These are phyloP conservation scores for Thuja plicata DNA, from an alignment of 83 land plant genomes.

Conservation along the genomic window DNA sequence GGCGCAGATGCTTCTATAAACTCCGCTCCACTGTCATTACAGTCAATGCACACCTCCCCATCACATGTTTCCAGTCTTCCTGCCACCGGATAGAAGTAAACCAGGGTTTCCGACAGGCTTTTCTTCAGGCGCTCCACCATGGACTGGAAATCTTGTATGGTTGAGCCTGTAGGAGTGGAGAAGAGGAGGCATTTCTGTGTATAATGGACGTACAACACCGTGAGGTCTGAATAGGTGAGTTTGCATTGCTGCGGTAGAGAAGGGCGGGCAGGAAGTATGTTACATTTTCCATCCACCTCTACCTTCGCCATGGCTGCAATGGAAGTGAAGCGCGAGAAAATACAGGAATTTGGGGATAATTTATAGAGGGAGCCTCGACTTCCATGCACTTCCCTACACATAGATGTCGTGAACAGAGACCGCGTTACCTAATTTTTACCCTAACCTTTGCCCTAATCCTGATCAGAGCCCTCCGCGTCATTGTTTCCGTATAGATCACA, in stretches of 20 bases:
- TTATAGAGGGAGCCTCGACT: no score
- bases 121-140: background rate
- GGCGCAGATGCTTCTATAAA: slow-evolving; percentile 20
- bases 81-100: slow-evolving; percentile 58
- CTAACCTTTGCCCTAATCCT: no score
- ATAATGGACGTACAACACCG: background rate
- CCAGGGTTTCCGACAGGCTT: slow-evolving; percentile 29
- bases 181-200: background rate
- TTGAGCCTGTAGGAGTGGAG: background rate
- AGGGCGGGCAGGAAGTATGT: background rate
- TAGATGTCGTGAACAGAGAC: no score
- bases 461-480: no score
- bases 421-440: no score
- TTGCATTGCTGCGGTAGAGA: background rate
- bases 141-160: background rate
- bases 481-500: no score
- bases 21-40: slow-evolving; percentile 44
- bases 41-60: slow-evolving; percentile 51
- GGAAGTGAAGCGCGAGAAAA: no score
- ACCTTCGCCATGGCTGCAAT: background rate
- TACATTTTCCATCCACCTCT: background rate
- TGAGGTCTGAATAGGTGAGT: background rate
- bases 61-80: slow-evolving; percentile 56
- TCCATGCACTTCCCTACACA: no score
- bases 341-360: no score